Conservation (phyloP, 2,329 filamentous ascomycete genomes). For the Ophiosphaerella narmari region DNA sequence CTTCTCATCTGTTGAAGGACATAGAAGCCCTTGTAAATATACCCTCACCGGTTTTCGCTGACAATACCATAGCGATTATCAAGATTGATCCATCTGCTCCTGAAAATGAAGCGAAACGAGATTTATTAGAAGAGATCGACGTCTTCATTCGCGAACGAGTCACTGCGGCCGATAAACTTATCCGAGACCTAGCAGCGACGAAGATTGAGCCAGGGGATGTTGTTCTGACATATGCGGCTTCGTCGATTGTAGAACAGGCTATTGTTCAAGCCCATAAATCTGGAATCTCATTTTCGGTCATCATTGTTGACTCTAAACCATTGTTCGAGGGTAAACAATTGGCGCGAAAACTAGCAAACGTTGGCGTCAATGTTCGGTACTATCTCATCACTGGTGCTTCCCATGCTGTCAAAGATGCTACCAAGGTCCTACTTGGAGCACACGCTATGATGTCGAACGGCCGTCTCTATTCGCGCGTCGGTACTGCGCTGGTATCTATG, state of each 20-base stretch:
- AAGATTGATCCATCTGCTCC: slow-evolving; percentile 85
- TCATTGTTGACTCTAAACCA: slow-evolving; percentile 78
- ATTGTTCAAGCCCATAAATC: slow-evolving; percentile 71
- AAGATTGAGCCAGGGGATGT: slow-evolving; percentile 81
- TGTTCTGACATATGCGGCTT: slow-evolving; percentile 84
- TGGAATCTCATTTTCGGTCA: slow-evolving; percentile 79
- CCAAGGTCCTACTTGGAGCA: slow-evolving; percentile 77
- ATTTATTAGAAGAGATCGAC: slow-evolving; percentile 81
- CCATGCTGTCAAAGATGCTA: slow-evolving; percentile 71
- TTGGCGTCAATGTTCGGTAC: slow-evolving; percentile 80
- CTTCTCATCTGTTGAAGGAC: not conserved
- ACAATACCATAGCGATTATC: slow-evolving; percentile 66
- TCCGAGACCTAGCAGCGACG: slow-evolving; percentile 73
- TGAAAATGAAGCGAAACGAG: slow-evolving; percentile 79
- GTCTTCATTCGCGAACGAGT: slow-evolving; percentile 89
- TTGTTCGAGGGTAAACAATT: slow-evolving; percentile 72
- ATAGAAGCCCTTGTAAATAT: too few species aligned
- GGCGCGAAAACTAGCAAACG: slow-evolving; percentile 70
- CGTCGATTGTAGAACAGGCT: slow-evolving; percentile 82
- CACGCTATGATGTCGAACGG: slow-evolving; percentile 97
- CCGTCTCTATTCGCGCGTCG: slow-evolving; percentile 82
- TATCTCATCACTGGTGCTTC: slow-evolving; percentile 77
- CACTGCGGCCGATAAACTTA: slow-evolving; percentile 82
- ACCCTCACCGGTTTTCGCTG: not conserved
- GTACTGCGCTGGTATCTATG: slow-evolving; percentile 85